A percentile compares a stretch with the other conserved stretches of the same genome.
These are phyloP conservation scores for Aspergillus sp. DNA, from an alignment of 2,329 filamentous ascomycete species.

Conservation along the genomic window DNA sequence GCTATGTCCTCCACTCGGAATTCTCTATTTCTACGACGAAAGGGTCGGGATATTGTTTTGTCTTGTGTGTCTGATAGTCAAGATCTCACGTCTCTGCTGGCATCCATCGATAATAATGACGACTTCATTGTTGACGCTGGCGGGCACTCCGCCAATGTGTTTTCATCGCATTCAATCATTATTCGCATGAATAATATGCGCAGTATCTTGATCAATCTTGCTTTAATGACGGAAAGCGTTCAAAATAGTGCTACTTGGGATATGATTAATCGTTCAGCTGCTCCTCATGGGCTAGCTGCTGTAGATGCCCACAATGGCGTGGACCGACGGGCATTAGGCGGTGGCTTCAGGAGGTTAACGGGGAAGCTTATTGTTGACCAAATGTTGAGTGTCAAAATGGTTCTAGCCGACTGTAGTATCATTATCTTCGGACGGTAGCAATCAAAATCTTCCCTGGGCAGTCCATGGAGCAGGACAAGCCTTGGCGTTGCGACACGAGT, in stretches of 20 bases:
- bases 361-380: neutral
- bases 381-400: neutral
- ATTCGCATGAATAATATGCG: constrained; percentile 58
- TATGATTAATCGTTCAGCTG: constrained; percentile 33
- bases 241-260: constrained; percentile 57
- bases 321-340: neutral
- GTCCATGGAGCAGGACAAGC: constrained; percentile 46
- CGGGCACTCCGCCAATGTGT: constrained; percentile 58
- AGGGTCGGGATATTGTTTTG: too few species aligned
- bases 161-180: constrained; percentile 55
- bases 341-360: neutral
- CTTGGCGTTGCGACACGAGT: constrained; percentile 48
- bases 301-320: neutral
- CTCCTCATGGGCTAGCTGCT: neutral
- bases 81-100: too few species aligned
- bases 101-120: neutral
- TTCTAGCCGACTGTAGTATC: constrained; percentile 32
- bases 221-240: constrained; percentile 49
- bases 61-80: too few species aligned
- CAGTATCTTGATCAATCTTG: constrained; percentile 51
- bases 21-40: too few species aligned
- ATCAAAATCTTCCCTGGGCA: constrained; percentile 53
- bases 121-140: constrained; percentile 58
- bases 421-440: constrained; percentile 42
- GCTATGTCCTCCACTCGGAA: too few species aligned